A percentile compares a stretch with the other conserved stretches of the same genome.
phyloP scores from a whole-genome alignment of 2,329 filamentous ascomycete species.

The Ceratocystis colombiana region DNA sequence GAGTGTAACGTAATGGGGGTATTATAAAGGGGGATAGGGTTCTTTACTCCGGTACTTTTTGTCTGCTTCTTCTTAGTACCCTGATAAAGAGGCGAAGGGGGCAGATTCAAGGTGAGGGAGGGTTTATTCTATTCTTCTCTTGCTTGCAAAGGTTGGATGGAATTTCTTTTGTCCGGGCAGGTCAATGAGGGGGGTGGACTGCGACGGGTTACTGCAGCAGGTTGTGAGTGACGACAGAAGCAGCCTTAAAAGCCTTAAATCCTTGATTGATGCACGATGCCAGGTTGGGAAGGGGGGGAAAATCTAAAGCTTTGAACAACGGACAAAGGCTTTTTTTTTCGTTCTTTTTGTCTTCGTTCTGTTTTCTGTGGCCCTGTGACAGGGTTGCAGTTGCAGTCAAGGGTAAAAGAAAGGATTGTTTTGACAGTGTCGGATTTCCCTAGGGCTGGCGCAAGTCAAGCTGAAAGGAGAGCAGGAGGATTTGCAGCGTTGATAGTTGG shows the following conservation, averaged over 20 bases:
- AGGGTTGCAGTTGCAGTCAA: slow-evolving; percentile 13
- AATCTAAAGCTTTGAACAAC: background rate
- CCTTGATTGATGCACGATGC: background rate
- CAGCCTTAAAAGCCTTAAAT: background rate
- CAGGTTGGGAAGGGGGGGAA: background rate
- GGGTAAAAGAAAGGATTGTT: slow-evolving; percentile 12
- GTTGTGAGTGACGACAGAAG: background rate
- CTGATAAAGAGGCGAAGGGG: background rate
- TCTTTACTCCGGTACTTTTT: background rate
- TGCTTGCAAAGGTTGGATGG: too few species aligned
- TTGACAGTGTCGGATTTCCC: slow-evolving; percentile 12
- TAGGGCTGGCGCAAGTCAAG: slow-evolving; percentile 11
- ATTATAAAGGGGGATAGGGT: background rate
- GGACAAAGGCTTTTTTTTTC: slow-evolving; percentile 13
- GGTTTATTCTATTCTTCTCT: too few species aligned
- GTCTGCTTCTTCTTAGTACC: background rate
- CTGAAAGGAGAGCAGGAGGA: slow-evolving; percentile 4
- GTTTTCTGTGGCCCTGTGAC: slow-evolving; percentile 9
- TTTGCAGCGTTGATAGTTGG: background rate
- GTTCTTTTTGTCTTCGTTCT: background rate
- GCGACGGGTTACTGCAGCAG: background rate
- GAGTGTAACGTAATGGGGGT: slow-evolving; percentile 9
- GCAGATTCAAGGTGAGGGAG: too few species aligned
- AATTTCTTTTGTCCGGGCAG: background rate
- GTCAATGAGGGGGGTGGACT: background rate